Percentiles rank a stretch among this genome's conserved stretches.
phyloP scores from a whole-genome alignment of 2,329 filamentous ascomycete genomes.

The Ceratocystis alfenasii region DNA sequence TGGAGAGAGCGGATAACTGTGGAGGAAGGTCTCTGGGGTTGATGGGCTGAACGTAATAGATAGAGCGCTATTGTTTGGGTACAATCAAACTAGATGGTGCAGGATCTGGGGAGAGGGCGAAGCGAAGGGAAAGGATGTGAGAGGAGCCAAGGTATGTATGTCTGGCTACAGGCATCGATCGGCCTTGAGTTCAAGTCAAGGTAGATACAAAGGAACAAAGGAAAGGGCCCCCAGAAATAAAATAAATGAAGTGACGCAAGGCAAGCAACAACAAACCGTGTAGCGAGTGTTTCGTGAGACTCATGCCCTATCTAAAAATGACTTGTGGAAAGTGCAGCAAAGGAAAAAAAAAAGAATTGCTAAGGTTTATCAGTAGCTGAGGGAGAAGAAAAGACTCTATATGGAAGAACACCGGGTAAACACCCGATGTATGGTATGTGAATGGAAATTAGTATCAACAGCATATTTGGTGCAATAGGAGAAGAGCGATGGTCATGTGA shows the following conservation, averaged over 20 bases:
- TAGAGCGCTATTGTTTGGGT: constrained; percentile 7
- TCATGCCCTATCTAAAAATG: too few relatives aligned
- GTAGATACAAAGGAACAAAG: not conserved
- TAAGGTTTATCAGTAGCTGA: too few relatives aligned
- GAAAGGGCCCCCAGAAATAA: not conserved
- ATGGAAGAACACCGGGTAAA: too few relatives aligned
- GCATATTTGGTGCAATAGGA: too few relatives aligned
- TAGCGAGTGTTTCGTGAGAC: too few relatives aligned
- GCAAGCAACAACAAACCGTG: too few relatives aligned
- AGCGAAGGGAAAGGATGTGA: constrained; percentile 9
- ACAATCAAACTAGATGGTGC: constrained; percentile 5
- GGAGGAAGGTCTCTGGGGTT: not conserved
- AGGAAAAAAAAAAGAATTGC: too few relatives aligned
- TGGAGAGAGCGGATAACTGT: not conserved
- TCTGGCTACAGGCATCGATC: constrained; percentile 2
- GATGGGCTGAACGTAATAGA: not conserved
- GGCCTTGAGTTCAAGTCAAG: not conserved
- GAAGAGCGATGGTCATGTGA: too few relatives aligned
- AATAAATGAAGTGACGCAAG: not conserved
- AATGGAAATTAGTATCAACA: too few relatives aligned
- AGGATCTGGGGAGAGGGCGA: constrained; percentile 7
- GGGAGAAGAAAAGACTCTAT: too few relatives aligned
- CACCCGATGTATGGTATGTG: too few relatives aligned
- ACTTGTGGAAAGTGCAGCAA: too few relatives aligned
- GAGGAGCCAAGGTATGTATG: not conserved